Conservation (phyloP, 257 asterid species). For the Sherardia arvensis region DNA sequence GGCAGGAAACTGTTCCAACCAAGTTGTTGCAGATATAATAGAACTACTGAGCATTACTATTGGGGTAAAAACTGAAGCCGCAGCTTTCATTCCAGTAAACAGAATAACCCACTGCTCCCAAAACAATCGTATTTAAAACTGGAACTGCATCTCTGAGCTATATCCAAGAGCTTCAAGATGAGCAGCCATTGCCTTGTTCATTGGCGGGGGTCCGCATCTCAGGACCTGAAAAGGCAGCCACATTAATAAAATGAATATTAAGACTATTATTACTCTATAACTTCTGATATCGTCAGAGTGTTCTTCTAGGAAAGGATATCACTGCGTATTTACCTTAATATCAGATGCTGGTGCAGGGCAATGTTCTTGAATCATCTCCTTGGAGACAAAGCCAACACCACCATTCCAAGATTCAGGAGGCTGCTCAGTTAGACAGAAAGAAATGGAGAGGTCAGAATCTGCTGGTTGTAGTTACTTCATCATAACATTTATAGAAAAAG, state of each 20-base stretch:
- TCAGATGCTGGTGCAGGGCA: constrained; percentile 86
- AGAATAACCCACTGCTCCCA: neutral
- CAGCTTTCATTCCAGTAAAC: neutral
- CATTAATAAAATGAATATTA: neutral
- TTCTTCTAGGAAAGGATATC: neutral
- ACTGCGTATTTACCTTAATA: constrained; percentile 44
- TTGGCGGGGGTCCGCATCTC: constrained; percentile 96
- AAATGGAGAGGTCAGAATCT: neutral
- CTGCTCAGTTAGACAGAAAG: constrained; percentile 23
- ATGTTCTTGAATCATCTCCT: constrained; percentile 84
- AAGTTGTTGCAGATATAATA: neutral
- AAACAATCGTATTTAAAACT: constrained; percentile 33
- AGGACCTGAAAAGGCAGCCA: constrained; percentile 42
- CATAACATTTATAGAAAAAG: neutral
- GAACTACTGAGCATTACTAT: neutral
- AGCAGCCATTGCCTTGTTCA: constrained; percentile 97
- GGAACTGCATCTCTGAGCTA: constrained; percentile 72
- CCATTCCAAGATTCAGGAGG: constrained; percentile 94
- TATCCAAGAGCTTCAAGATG: constrained; percentile 82
- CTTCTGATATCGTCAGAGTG: too few species aligned
- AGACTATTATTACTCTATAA: neutral
- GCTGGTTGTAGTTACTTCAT: neutral
- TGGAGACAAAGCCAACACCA: constrained; percentile 77
- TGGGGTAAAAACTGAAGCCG: neutral
- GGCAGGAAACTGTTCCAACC: neutral